Percentiles rank a stretch among this genome's conserved stretches.
These are phyloP conservation scores for Diaporthe sp. DNA, from an alignment of 2,329 filamentous ascomycete species.

Conservation along the genomic window DNA sequence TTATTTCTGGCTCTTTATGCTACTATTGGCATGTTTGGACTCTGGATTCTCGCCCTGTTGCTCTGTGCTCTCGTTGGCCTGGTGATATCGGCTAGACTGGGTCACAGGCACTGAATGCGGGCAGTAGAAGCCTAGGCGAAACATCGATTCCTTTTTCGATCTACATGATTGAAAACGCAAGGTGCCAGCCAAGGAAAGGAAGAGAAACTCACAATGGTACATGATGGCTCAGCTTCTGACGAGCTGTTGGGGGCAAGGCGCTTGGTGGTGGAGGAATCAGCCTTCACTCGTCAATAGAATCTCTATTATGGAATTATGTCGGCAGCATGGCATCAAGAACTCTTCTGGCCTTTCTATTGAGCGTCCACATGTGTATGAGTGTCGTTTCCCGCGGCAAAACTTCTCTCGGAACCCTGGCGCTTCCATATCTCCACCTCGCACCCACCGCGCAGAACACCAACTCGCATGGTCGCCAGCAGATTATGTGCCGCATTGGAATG, in stretches of 20 bases:
- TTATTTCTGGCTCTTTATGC: background rate
- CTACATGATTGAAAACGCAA: background rate
- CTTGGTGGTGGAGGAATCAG: background rate
- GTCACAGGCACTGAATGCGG: background rate
- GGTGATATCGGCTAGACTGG: background rate
- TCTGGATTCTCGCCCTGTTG: background rate
- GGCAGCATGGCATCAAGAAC: background rate
- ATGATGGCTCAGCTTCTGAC: background rate
- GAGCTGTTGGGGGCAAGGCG: background rate
- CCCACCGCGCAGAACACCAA: constrained; percentile 87
- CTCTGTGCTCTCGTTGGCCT: background rate
- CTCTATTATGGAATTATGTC: too few relatives aligned
- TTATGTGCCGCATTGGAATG: constrained; percentile 94
- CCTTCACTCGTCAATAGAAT: background rate
- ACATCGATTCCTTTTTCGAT: background rate
- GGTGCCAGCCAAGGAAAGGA: background rate
- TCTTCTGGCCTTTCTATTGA: background rate
- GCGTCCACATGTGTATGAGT: background rate
- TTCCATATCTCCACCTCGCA: constrained; percentile 96
- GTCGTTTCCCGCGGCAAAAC: too few relatives aligned
- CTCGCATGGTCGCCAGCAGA: constrained; percentile 87
- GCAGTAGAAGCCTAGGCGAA: background rate
- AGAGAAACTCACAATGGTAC: background rate
- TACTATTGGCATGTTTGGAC: background rate
- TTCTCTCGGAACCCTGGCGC: constrained; percentile 59